Base-by-base conservation (phyloP, 1,139 yeast species). In the Hanseniaspora sp. region DNA sequence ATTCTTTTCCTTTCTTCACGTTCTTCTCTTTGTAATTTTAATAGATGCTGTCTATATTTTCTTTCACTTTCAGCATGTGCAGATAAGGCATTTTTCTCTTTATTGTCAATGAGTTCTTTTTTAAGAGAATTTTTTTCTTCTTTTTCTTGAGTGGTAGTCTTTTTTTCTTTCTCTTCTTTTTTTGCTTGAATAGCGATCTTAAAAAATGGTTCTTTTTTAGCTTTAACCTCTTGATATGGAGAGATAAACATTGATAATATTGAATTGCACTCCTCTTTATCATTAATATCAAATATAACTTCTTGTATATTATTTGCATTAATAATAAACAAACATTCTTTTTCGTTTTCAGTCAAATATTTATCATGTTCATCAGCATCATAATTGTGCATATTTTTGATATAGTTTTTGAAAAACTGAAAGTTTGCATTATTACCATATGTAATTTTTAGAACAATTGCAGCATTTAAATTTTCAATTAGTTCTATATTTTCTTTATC, bases 181-280 rank as follows among this genome's bases (percentile, higher is more conserved):
- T 18, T 11, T 2, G 5, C 30, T 18, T 40, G 30, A 7, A 40
- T 40, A 3, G 9, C 43, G 17, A 18, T 23, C 30, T 23, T 40
- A 9, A 23, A 40, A 11, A 29, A 7, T 12, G 34, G 18, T 30
- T 53, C 40, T 12, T 41, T 28, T 15, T 34, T 29, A 18, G 12
- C 13, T 5, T 23, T 18, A 1, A 41, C 46, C 1, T 35, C 51
- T 11, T 70, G 53, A 30, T 39, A 39, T 23, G 42, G 29, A 80
- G 62, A 18, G 9, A 51, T 37, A 18, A 51, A 31, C 28, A 80
- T 66, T 38, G 71, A 70, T 53, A 78, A 64, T 17, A 82, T 74
- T n/a, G 86, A 70, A 51, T 74, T 73, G 44, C 75, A 74, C 58
- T 82, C 88, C 52, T 74, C 75, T 18, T 59, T 64, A 17, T 74